These are phyloP conservation scores for Kazachstania psychrophila DNA, from an alignment of 805 yeast genomes.

Conservation along the genomic window DNA sequence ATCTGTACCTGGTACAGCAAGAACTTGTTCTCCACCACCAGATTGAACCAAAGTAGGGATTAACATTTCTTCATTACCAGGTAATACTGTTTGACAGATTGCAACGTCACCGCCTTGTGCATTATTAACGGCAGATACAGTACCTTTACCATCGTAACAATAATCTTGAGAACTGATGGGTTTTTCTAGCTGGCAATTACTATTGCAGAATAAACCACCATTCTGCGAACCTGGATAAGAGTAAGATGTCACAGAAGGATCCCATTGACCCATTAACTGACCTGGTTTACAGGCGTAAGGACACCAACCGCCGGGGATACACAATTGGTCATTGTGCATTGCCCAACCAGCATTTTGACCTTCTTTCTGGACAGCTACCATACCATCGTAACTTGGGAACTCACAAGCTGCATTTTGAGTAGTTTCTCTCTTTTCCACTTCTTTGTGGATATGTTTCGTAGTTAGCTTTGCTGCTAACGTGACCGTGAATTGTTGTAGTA, in stretches of 20 bases:
- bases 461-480: conserved; percentile 14
- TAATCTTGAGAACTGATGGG: conserved; percentile 49
- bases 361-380: conserved; percentile 56
- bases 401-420: conserved; percentile 34
- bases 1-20: conserved; percentile 79
- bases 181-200: conserved; percentile 54
- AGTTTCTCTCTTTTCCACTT: conserved; percentile 8
- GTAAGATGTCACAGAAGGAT: conserved; percentile 61
- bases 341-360: conserved; percentile 80
- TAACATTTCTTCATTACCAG: conserved; percentile 91
- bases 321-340: conserved; percentile 59
- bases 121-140: conserved; percentile 50
- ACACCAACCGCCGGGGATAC: conserved; percentile 73
- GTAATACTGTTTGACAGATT: conserved; percentile 86
- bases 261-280: conserved; percentile 82
- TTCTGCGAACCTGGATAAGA: conserved; percentile 66
- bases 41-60: conserved; percentile 60
- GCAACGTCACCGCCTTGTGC: conserved; percentile 57
- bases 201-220: conserved; percentile 77
- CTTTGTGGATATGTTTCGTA: conserved; percentile 16
- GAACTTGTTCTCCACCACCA: conserved; percentile 38
- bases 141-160: conserved; percentile 72
- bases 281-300: conserved; percentile 95
- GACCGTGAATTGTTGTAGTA: no score
- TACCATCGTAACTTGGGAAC: conserved; percentile 58